Evolutionary conservation across 1,284 basidiomycete species (phyloP), one percentile per base, ranked within the genome.

Genomic region (Trichosporon faecale): DNA sequence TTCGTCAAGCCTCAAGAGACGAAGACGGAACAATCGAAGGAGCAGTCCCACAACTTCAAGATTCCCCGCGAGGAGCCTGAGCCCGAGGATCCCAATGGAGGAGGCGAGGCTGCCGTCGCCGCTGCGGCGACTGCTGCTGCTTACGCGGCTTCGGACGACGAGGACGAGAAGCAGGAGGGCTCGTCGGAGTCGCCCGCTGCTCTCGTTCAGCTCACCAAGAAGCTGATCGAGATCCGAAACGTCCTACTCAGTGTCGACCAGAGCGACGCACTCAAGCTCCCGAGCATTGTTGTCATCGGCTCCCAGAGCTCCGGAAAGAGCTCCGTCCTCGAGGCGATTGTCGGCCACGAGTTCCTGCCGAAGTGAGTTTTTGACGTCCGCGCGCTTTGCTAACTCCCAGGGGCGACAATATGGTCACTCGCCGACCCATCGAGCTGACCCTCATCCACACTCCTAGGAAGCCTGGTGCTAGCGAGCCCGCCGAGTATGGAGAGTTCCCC

Each of bases 351-450:
- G 82, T 99, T 99, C 83, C 85, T 99, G 52, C 97, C 96, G 46
- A 99, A 99, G 94, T 96, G 75, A 75, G 89, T 84, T 37, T 27
- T 74, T 37, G 16, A 27, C 9, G 60, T 21, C 31, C 31, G 7
- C 7, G 23, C 44, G 3, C 61, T 18, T 35, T 9, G 18, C 46
- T 65, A 49, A 25, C 66, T 60, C 49, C 9, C 78, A 97, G 94
- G 85, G 96, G 96, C 70, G 92, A 95, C 84, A 99, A 99, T 84
- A 99, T 99, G 97, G 97, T 99, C 61, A 99, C 96, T 0, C 92
- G 96, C 2, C 90, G 96, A 64, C 97, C 96, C 0, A 97, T 99
- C 77, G 96, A 99, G 81, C 88, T 99, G 69, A 99, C 96, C 0
- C 90, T 99, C 65, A 91, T 99, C 71, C 93, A 99, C 80, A 97